Conservation (phyloP, 805 yeast genomes). For the Nakazawaea pomicola region DNA sequence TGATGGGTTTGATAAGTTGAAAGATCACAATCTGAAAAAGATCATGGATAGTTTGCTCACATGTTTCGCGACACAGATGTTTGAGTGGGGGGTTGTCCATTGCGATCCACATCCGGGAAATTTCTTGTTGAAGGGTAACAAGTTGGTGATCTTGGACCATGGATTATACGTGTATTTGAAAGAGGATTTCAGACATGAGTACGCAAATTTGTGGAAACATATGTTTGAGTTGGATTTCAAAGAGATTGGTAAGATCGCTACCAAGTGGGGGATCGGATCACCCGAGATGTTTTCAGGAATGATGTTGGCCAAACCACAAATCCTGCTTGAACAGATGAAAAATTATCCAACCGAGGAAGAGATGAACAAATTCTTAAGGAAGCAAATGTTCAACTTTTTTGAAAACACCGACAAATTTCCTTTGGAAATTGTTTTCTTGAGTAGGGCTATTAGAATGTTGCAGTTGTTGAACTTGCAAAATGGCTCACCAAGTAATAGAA, state of each 20-base stretch:
- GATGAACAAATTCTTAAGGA: constrained; percentile 35
- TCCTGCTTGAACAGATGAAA: constrained; percentile 21
- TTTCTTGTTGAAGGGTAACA: constrained; percentile 42
- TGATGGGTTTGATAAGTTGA: constrained; percentile 27
- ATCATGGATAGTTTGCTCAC: constrained; percentile 48
- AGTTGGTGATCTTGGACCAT: constrained; percentile 68
- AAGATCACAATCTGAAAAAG: constrained; percentile 27
- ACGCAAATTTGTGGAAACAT: constrained; percentile 59
- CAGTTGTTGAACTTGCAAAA: constrained; percentile 61
- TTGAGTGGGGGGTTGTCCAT: constrained; percentile 63
- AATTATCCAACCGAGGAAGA: constrained; percentile 31
- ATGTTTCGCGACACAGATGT: constrained; percentile 54
- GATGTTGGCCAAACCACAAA: constrained; percentile 44
- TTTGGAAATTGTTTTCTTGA: constrained; percentile 55
- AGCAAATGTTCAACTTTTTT: constrained; percentile 50
- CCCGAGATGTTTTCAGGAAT: constrained; percentile 58
- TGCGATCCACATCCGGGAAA: constrained; percentile 85
- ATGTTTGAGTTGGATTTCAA: constrained; percentile 47
- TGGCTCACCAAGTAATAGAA: constrained; percentile 72
- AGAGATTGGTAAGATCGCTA: constrained; percentile 44
- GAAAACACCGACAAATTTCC: constrained; percentile 66
- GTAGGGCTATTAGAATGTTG: constrained; percentile 69
- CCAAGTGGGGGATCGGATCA: constrained; percentile 65
- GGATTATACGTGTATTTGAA: constrained; percentile 61
- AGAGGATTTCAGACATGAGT: constrained; percentile 47